Percentiles rank a stretch among this genome's conserved stretches.
Conservation (phyloP, 2,329 filamentous ascomycete species). For the Aureobasidium sp. region DNA sequence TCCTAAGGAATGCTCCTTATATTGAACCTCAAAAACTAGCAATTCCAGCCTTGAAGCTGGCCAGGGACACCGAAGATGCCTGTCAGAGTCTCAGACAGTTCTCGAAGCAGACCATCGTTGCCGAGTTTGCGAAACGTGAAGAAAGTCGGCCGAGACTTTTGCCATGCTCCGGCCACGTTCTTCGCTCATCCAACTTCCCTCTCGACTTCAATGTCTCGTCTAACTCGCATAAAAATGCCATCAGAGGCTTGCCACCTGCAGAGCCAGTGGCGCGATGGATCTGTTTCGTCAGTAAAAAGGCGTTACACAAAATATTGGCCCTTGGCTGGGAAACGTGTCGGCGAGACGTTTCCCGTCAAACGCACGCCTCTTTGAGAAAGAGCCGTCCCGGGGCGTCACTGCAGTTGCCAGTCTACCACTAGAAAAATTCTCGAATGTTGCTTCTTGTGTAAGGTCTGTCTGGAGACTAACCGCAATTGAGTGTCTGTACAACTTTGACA, state of each 20-base stretch:
- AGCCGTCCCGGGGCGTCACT: not conserved
- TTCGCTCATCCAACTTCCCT: not conserved
- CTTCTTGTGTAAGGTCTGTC: not conserved
- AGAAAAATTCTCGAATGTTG: not conserved
- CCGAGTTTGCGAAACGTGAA: not conserved
- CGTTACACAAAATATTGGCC: slow-evolving; percentile 4
- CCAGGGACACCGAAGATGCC: not conserved
- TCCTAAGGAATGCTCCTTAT: not conserved
- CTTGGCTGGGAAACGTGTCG: not conserved
- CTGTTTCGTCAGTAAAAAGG: not conserved
- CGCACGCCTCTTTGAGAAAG: not conserved
- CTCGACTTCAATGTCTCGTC: not conserved
- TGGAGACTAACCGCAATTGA: not conserved
- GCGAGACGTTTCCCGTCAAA: not conserved
- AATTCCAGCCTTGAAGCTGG: not conserved
- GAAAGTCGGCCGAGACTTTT: not conserved
- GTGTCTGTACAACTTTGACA: no score
- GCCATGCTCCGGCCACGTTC: slow-evolving; percentile 2
- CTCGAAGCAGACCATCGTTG: not conserved
- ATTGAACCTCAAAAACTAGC: not conserved
- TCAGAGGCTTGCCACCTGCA: slow-evolving; percentile 1
- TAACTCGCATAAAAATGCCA: not conserved
- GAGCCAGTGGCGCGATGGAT: not conserved
- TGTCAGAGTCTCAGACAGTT: not conserved
- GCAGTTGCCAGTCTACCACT: not conserved